phyloP scores from a whole-genome alignment of 106 monocot species.

The Phalaenopsis equestris region DNA sequence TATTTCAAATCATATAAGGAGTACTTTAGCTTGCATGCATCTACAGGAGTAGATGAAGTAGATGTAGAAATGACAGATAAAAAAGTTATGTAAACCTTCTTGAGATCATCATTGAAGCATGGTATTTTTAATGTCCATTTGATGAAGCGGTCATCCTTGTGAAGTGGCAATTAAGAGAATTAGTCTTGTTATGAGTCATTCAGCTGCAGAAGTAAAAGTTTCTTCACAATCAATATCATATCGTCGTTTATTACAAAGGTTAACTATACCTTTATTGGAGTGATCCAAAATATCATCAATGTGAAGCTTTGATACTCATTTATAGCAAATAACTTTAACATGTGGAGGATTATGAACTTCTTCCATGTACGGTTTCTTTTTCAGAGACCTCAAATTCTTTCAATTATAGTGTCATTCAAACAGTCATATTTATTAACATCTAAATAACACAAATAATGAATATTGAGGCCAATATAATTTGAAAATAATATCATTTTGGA shows the following conservation, averaged over 20 bases:
- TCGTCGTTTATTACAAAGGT: background rate
- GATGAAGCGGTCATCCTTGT: no score
- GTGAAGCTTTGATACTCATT: background rate
- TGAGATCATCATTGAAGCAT: no score
- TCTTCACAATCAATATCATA: background rate
- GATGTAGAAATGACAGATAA: no score
- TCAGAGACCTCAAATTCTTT: background rate
- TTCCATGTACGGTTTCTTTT: constrained; percentile 10
- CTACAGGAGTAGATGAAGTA: no score
- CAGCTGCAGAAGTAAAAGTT: background rate
- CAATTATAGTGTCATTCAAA: constrained; percentile 16
- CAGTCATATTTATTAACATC: background rate
- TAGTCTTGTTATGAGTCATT: no score
- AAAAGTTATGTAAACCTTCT: no score
- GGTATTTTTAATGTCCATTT: no score
- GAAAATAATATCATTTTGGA: background rate
- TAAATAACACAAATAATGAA: background rate
- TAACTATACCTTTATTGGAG: background rate
- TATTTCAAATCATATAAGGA: no score
- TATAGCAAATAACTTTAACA: background rate
- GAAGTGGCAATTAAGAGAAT: no score
- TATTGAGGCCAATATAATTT: background rate
- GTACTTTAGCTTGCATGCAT: no score
- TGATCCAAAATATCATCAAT: background rate
- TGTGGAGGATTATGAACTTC: background rate